phyloP scores from a whole-genome alignment of 2,329 filamentous ascomycete species.

The Ophiosphaerella narmari region DNA sequence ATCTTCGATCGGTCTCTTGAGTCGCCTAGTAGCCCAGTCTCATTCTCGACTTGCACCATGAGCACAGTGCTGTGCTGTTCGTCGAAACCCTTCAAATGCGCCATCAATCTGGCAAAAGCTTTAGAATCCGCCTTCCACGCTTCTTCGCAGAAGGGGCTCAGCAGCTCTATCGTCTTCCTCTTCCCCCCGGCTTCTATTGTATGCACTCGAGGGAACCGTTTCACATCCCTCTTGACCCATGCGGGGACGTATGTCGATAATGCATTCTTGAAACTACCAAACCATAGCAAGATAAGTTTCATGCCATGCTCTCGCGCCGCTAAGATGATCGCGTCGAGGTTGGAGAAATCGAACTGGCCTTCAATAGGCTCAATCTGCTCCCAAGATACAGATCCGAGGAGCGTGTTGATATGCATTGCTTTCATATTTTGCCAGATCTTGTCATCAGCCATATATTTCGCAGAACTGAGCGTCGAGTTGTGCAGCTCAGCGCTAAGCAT shows the following conservation, averaged over 20 bases:
- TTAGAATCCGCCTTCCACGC: conserved; percentile 44
- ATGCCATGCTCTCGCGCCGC: conserved; percentile 47
- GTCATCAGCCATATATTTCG: conserved; percentile 50
- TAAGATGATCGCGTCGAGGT: conserved; percentile 48
- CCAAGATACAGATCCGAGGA: conserved; percentile 54
- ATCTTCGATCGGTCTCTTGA: conserved; percentile 53
- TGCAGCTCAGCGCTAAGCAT: conserved; percentile 54
- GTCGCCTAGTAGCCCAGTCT: conserved; percentile 58
- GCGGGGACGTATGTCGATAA: conserved; percentile 33
- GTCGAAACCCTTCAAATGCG: conserved; percentile 52
- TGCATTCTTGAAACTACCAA: conserved; percentile 55
- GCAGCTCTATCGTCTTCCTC: conserved; percentile 23
- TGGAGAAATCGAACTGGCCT: conserved; percentile 49
- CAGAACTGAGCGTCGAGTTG: conserved; percentile 54
- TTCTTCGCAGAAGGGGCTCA: conserved; percentile 43
- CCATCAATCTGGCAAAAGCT: conserved; percentile 48
- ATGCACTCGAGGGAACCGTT: conserved; percentile 37
- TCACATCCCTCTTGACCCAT: conserved; percentile 40
- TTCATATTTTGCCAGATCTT: conserved; percentile 50
- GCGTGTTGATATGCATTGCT: conserved; percentile 51
- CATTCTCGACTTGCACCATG: conserved; percentile 65
- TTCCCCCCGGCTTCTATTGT: conserved; percentile 24
- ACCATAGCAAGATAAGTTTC: conserved; percentile 53
- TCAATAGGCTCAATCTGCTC: conserved; percentile 54
- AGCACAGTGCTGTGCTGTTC: conserved; percentile 55